Percentiles rank a stretch among this genome's conserved stretches.
Evolutionary conservation across 2,329 filamentous ascomycete genomes (phyloP).

Genomic region (Neofusicoccum sp.): DNA sequence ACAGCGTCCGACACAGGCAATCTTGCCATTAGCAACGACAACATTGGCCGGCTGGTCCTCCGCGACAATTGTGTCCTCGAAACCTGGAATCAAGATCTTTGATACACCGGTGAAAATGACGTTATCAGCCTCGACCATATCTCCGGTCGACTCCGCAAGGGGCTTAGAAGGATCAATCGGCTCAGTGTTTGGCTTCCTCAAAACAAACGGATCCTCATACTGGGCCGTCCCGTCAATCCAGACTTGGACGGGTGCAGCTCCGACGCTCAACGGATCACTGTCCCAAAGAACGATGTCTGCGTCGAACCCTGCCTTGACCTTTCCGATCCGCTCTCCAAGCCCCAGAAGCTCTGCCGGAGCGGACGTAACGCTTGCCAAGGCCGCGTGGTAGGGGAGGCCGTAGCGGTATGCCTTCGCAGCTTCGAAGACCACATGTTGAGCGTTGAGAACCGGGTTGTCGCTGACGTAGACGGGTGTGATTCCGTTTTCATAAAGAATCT

Average conservation of each 20-base stretch:
- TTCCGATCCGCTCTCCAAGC: constrained; percentile 43
- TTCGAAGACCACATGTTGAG: constrained; percentile 69
- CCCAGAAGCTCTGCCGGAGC: constrained; percentile 45
- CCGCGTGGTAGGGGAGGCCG: constrained; percentile 45
- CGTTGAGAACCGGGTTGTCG: constrained; percentile 71
- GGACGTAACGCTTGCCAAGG: constrained; percentile 44
- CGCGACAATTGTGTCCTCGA: constrained; percentile 39
- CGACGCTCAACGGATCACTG: constrained; percentile 44
- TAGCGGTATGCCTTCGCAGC: constrained; percentile 49
- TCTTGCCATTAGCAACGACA: constrained; percentile 55
- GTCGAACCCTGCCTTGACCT: constrained; percentile 44
- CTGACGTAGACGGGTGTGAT: constrained; percentile 70
- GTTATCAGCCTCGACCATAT: constrained; percentile 42
- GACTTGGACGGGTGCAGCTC: constrained; percentile 45
- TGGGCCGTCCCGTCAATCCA: constrained; percentile 52
- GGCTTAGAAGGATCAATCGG: constrained; percentile 46
- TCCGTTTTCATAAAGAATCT: constrained; percentile 65
- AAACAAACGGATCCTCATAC: constrained; percentile 25
- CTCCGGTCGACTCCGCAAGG: constrained; percentile 35
- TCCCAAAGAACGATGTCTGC: constrained; percentile 50
- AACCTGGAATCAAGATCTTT: constrained; percentile 53
- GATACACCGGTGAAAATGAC: constrained; percentile 61
- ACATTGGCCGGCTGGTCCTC: constrained; percentile 42
- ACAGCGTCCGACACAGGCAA: constrained; percentile 62
- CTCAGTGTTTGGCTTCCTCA: constrained; percentile 27